Conservation (phyloP, 2,329 filamentous ascomycete species). For the Ascosphaera aggregata region DNA sequence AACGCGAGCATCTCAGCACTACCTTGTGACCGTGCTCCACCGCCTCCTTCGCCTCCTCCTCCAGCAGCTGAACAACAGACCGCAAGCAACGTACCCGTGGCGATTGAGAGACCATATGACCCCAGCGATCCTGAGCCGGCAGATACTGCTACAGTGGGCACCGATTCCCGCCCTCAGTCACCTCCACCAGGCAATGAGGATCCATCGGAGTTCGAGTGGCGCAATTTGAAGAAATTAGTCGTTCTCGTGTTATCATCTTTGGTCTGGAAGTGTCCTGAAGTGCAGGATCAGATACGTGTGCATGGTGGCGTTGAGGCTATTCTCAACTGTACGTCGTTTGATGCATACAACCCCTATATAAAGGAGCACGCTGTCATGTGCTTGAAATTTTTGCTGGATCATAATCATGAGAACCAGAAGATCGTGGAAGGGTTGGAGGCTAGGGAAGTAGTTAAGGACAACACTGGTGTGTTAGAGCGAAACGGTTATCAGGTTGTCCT, state of each 20-base stretch:
- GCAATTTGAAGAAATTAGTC: constrained; percentile 77
- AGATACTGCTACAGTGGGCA: constrained; percentile 15
- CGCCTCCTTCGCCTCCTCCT: constrained; percentile 8
- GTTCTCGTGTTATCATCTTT: constrained; percentile 76
- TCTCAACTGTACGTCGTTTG: constrained; percentile 72
- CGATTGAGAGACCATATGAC: constrained; percentile 45
- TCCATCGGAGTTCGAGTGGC: constrained; percentile 45
- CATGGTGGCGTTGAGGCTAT: constrained; percentile 72
- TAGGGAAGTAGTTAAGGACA: constrained; percentile 19
- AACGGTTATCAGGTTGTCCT: constrained; percentile 21
- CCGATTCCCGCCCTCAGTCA: constrained; percentile 21
- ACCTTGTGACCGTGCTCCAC: constrained; percentile 10
- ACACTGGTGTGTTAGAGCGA: constrained; percentile 17
- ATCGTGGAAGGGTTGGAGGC: constrained; percentile 27
- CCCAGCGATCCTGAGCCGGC: constrained; percentile 17
- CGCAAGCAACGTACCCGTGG: constrained; percentile 16
- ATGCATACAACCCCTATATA: constrained; percentile 84
- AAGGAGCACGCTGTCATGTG: constrained; percentile 78
- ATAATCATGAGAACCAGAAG: constrained; percentile 27
- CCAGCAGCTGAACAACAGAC: constrained; percentile 9
- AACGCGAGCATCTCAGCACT: constrained; percentile 4
- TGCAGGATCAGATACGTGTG: constrained; percentile 70
- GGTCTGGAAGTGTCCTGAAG: constrained; percentile 62
- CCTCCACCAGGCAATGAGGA: constrained; percentile 31
- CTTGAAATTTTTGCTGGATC: constrained; percentile 45